Evolutionary conservation across 2,329 filamentous ascomycete genomes (phyloP).

Genomic region (Corynespora cassiicola): DNA sequence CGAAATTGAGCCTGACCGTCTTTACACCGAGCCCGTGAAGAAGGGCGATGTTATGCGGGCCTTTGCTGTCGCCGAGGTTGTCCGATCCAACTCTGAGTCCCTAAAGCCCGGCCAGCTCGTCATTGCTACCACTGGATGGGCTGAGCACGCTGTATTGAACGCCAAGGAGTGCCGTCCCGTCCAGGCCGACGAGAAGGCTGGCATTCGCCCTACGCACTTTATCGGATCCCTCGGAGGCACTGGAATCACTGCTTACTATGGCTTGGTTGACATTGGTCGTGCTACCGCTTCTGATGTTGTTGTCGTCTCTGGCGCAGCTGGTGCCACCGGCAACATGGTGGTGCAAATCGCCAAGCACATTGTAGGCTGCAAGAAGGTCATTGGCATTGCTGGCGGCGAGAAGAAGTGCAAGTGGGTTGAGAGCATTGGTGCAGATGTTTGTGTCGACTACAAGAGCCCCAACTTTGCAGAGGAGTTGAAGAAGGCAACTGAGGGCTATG

Average conservation of each 20-base stretch:
- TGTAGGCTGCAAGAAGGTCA: conserved; percentile 54
- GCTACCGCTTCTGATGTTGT: conserved; percentile 73
- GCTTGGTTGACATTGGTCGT: conserved; percentile 71
- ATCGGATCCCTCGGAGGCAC: conserved; percentile 54
- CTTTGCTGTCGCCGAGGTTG: conserved; percentile 63
- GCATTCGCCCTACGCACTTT: conserved; percentile 52
- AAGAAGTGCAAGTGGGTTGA: conserved; percentile 61
- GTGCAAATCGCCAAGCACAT: conserved; percentile 62
- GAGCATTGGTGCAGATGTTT: conserved; percentile 59
- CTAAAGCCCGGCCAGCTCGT: conserved; percentile 66
- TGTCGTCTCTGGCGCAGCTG: conserved; percentile 78
- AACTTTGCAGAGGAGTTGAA: conserved; percentile 56
- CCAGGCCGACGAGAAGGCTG: conserved; percentile 35
- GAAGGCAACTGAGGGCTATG: conserved; percentile 56
- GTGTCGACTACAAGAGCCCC: conserved; percentile 61
- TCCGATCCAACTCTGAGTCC: conserved; percentile 62
- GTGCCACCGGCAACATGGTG: conserved; percentile 76
- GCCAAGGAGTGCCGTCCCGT: conserved; percentile 40
- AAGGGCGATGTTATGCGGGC: conserved; percentile 67
- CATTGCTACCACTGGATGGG: conserved; percentile 64
- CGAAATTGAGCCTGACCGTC: conserved; percentile 47
- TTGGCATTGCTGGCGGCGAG: conserved; percentile 60
- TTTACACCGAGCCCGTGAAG: conserved; percentile 55
- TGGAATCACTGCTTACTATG: conserved; percentile 78
- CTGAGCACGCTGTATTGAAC: conserved; percentile 65